Evolutionary conservation across 2,329 filamentous ascomycete genomes (phyloP).

Genomic region (Colletotrichum zoysiae): DNA sequence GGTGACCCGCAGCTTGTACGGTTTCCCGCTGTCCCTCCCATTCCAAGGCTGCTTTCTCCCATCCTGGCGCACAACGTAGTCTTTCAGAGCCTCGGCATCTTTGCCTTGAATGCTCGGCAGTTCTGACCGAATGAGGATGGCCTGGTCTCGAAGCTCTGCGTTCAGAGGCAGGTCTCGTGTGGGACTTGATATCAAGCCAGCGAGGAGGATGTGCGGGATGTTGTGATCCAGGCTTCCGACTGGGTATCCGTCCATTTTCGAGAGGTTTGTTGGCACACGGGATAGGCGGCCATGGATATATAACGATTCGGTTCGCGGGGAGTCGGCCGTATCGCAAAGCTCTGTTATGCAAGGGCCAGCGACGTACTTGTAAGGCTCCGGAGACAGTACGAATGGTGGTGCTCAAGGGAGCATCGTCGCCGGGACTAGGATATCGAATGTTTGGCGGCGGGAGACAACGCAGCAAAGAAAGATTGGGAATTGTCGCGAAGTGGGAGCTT

Average conservation of each 20-base stretch:
- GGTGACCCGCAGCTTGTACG: constrained; percentile 76
- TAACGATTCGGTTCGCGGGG: constrained; percentile 26
- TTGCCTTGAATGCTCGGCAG: constrained; percentile 74
- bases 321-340: constrained; percentile 26
- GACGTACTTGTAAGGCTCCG: not conserved
- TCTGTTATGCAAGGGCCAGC: constrained; percentile 20
- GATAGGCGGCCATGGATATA: constrained; percentile 3
- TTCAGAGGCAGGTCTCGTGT: constrained; percentile 57
- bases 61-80: constrained; percentile 76
- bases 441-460: not conserved
- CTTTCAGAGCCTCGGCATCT: constrained; percentile 73
- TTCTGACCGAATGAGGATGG: constrained; percentile 76
- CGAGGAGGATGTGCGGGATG: constrained; percentile 85
- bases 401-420: constrained; percentile 33
- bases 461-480: not conserved
- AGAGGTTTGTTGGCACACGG: constrained; percentile 47
- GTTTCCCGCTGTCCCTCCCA: constrained; percentile 63
- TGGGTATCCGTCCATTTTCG: constrained; percentile 82
- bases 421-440: not conserved
- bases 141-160: constrained; percentile 68
- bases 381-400: constrained; percentile 9
- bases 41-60: constrained; percentile 76
- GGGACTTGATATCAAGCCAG: constrained; percentile 71
- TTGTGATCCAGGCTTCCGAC: constrained; percentile 86
- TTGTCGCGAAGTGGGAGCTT: constrained; percentile 23